These are phyloP conservation scores for Rhizoctonia solani DNA, from an alignment of 1,284 basidiomycete species.

Conservation along the genomic window DNA sequence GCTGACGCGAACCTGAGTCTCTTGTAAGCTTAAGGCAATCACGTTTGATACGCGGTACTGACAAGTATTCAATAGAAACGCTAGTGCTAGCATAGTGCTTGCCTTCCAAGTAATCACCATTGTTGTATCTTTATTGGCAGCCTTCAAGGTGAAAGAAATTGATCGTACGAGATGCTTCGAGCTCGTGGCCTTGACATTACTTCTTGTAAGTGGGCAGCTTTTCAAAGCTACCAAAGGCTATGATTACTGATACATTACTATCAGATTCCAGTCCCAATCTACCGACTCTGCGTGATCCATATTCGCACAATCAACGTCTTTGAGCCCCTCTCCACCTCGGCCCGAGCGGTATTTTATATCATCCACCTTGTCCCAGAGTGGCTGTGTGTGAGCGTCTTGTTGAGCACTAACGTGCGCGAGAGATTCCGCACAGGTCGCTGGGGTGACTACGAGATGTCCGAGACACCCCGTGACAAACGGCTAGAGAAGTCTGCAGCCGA, in stretches of 20 bases:
- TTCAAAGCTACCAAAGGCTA: background rate
- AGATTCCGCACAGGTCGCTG: background rate
- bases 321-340: background rate
- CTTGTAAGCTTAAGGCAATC: background rate
- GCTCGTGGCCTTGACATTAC: background rate
- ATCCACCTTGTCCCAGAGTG: background rate
- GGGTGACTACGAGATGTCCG: background rate
- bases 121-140: background rate
- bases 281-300: background rate
- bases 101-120: background rate
- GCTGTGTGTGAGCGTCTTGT: background rate
- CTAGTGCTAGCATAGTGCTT: background rate
- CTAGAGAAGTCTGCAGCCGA: background rate
- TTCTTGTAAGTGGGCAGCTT: background rate
- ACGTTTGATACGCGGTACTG: too few species aligned
- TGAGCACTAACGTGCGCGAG: background rate
- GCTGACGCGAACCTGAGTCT: conserved; percentile 5
- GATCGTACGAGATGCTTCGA: background rate
- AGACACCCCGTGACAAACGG: background rate
- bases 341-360: background rate
- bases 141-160: background rate
- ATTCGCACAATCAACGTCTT: too few species aligned
- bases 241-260: too few species aligned
- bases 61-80: background rate
- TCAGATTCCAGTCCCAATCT: background rate